Base-by-base conservation (phyloP, 495 filamentous ascomycete species). In the Articulospora tetracladia region DNA sequence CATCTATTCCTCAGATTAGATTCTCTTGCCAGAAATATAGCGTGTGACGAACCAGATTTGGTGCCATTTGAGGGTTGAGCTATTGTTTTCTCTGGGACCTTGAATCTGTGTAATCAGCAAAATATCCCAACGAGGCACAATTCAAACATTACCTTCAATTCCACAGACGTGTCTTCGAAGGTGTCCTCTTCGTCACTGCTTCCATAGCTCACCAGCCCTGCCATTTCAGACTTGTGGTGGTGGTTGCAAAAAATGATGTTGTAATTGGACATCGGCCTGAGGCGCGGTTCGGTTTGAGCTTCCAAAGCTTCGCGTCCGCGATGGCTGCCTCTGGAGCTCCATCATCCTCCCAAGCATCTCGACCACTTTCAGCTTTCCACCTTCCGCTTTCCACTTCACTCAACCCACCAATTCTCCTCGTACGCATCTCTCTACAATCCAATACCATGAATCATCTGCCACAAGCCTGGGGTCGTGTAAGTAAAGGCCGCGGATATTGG, bases 381-480 rank as follows among this genome's bases (percentile, higher is more conserved):
- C 27, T 19, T 22, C 50, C 7, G n/a, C n/a, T n/a, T 54, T 24
- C 27, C 44, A 47, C 34, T 47, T 11, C 17, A 41, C 23, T 17
- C 8, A 28, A 17, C 20, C 23, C 22, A 41, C 39, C 41, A 24
- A 24, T 39, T 39, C 30, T 27, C 26, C 20, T 20, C n/a, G 4
- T 36, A 17, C 36, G 20, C 11, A 36, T 36, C 19, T 24, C 25
- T 10, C 50, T n/a, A 53, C 24, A 58, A 2, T 30, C 47, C n/a
- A 27, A 23, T 51, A 59, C 25, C 58, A 98, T 98, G 93, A 93
- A 97, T 74, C 93, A 98, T 77, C 84, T 91, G 71, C 93, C 93
- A 60, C 90, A 96, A 85, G 87, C 86, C 67, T 98, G 93, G 93
- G 93, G 93, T 71, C 89, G 93, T 76, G 94, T 97, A 91, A 47